Conservation (phyloP, 2,329 filamentous ascomycete genomes). For the Corynespora cassiicola region DNA sequence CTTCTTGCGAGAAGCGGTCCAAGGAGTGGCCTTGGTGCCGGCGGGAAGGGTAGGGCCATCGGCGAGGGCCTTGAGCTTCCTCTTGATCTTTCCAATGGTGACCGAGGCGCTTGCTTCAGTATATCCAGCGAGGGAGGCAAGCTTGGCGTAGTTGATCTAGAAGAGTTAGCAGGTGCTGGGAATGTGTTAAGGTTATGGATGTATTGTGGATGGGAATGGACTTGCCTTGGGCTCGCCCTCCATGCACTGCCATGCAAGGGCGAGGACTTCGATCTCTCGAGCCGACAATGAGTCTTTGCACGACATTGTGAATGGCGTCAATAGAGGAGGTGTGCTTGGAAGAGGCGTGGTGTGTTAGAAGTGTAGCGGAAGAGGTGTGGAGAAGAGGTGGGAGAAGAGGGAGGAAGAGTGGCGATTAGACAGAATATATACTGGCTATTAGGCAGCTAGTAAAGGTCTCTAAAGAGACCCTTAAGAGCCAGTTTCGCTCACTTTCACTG, state of each 20-base stretch:
- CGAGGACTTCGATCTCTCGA: conserved; percentile 39
- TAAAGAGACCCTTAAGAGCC: too few species aligned
- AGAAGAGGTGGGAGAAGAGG: conserved; percentile 8
- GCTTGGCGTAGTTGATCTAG: conserved; percentile 19
- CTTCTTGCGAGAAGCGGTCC: conserved; percentile 28
- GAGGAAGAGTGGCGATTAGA: conserved; percentile 3
- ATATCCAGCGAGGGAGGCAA: conserved; percentile 31
- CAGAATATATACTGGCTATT: conserved; percentile 1
- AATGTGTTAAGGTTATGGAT: not conserved
- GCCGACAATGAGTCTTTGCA: conserved; percentile 18
- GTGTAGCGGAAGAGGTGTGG: conserved; percentile 2
- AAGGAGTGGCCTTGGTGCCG: not conserved
- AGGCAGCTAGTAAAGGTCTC: too few species aligned
- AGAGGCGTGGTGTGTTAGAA: conserved; percentile 5
- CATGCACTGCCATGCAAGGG: conserved; percentile 43
- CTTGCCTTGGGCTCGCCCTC: conserved; percentile 38
- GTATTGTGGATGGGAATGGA: not conserved
- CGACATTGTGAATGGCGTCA: conserved; percentile 18
- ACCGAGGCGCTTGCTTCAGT: conserved; percentile 29
- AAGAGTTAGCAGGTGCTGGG: conserved; percentile 1
- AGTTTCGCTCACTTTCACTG: too few species aligned
- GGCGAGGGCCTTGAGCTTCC: conserved; percentile 33
- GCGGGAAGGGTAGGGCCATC: conserved; percentile 3
- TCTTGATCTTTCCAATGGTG: conserved; percentile 40
- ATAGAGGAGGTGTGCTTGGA: conserved; percentile 1